Evolutionary conservation across 2,329 filamentous ascomycete species (phyloP).

Genomic region (Aspergillus sp.): DNA sequence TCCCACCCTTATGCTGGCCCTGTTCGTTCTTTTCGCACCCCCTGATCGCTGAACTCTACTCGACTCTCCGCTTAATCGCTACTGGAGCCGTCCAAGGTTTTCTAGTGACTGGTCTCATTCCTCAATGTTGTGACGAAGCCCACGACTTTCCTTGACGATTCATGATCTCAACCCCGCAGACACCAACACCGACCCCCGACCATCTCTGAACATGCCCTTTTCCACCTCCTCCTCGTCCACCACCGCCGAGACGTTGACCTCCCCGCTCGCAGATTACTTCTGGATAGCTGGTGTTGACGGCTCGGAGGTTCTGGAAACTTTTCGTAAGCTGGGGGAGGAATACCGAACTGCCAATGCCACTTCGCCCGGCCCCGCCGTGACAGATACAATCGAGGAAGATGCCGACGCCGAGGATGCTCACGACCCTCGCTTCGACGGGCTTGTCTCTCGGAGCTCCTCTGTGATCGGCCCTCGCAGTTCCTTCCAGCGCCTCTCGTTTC

Average conservation of each 20-base stretch:
- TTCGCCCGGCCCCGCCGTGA: slow-evolving; percentile 41
- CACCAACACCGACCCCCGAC: slow-evolving; percentile 6
- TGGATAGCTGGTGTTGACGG: slow-evolving; percentile 58
- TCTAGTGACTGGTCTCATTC: slow-evolving; percentile 14
- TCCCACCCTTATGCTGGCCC: slow-evolving; percentile 22
- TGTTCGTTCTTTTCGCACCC: slow-evolving; percentile 8
- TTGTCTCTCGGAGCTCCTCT: slow-evolving; percentile 41
- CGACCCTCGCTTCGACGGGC: slow-evolving; percentile 25
- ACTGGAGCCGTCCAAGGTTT: slow-evolving; percentile 2
- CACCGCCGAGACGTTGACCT: slow-evolving; percentile 44
- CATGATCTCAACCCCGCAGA: slow-evolving; percentile 22
- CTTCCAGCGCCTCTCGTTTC: slow-evolving; percentile 44
- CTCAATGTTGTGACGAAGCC: slow-evolving; percentile 23
- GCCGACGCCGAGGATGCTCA: slow-evolving; percentile 55
- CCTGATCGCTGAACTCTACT: slow-evolving; percentile 9
- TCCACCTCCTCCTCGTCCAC: slow-evolving; percentile 22
- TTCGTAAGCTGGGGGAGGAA: slow-evolving; percentile 42
- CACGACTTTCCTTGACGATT: slow-evolving; percentile 23
- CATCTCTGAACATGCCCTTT: slow-evolving; percentile 31
- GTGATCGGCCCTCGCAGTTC: slow-evolving; percentile 37
- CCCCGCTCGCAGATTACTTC: slow-evolving; percentile 65
- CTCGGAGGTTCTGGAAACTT: slow-evolving; percentile 46
- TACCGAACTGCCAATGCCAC: slow-evolving; percentile 39
- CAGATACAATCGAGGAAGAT: slow-evolving; percentile 63
- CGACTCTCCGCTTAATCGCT: slow-evolving; percentile 2